Base-by-base conservation (phyloP, 192 early-diverging fungal genomes). In the Linnemannia elongata region DNA sequence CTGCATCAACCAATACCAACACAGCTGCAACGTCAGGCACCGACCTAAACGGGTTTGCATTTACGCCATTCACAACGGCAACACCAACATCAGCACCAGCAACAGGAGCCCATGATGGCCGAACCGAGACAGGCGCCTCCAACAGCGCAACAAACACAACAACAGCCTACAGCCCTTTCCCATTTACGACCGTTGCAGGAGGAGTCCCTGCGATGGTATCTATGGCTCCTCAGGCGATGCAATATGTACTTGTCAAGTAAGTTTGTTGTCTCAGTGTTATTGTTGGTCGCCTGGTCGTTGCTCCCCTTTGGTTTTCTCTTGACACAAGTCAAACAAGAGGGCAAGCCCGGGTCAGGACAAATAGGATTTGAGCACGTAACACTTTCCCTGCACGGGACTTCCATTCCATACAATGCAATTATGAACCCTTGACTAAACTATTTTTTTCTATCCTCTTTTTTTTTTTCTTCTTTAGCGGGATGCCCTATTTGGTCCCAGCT, bases 401-500 rank as follows among this genome's bases (percentile, higher is more conserved):
- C 30, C n/a, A 27, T 41, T 49, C 44, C 69, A 42, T 41, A 24
- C 38, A 41, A 71, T 41, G 9, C 30, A 15, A 66, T 33, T 30
- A 66, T 66, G 30, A 66, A 66, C 60, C 60, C 60, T 33, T 66
- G 55, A 57, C 60, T 66, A 66, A 66, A 27, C 36, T 7, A 71
- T 71, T 71, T 71, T 41, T 71, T 41, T 70, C 30, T 39, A 55
- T 27, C 13, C 18, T 69, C 35, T 77, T 54, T 55, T 13, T 30
- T 41, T 49, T 66, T 24, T 66, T 30, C 17, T 33, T 24, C 35
- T n/a, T n/a, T 77, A 90, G 89, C 77, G 89, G 89, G 13, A 77
- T 89, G 77, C 89, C 89, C n/a, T 88, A 89, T 80, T 44, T 89
- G 54, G 69, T 80, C 17, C 89, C 85, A 63, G 80, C 80, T 20